A percentile compares a stretch with the other conserved stretches of the same genome.
These are phyloP conservation scores for Tylopilus vinaceipallidus DNA, from an alignment of 768 basidiomycete genomes.

Conservation along the genomic window DNA sequence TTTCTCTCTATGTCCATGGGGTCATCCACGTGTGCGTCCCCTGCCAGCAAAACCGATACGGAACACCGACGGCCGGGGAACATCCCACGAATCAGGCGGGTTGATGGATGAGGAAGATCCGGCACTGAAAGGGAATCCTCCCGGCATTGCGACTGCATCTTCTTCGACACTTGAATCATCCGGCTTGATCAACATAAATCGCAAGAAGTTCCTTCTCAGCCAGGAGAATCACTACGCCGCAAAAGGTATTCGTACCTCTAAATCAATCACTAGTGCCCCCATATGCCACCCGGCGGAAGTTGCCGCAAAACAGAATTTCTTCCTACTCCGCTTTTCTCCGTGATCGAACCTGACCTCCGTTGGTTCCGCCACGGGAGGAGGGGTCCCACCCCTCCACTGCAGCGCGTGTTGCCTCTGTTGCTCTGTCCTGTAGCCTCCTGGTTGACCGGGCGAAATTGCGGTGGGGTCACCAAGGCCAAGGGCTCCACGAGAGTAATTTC, in stretches of 20 bases:
- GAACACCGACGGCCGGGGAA: constrained; percentile 32
- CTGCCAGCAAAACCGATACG: constrained; percentile 62
- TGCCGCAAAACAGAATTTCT: constrained; percentile 75
- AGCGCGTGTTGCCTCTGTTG: constrained; percentile 34
- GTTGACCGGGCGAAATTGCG: constrained; percentile 46
- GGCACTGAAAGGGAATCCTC: constrained; percentile 29
- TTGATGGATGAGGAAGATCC: constrained; percentile 14
- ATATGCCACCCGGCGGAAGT: constrained; percentile 91
- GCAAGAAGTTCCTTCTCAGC: not conserved
- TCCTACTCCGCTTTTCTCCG: constrained; percentile 43
- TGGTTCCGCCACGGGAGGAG: constrained; percentile 54
- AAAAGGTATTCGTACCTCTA: constrained; percentile 50
- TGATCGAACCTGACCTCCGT: constrained; percentile 73
- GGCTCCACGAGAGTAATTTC: constrained; percentile 71
- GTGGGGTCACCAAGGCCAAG: constrained; percentile 82
- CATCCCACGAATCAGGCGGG: constrained; percentile 14
- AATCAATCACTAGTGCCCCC: constrained; percentile 83
- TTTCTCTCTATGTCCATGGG: constrained; percentile 12
- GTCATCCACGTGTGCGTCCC: constrained; percentile 35
- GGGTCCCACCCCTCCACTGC: constrained; percentile 11
- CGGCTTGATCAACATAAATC: constrained; percentile 15
- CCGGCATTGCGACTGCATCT: constrained; percentile 29
- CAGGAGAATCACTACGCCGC: not conserved
- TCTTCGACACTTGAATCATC: constrained; percentile 39
- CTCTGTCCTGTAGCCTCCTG: constrained; percentile 56